These are phyloP conservation scores for Saccharomyces hybrid DNA, from an alignment of 1,139 yeast genomes.

Conservation along the genomic window DNA sequence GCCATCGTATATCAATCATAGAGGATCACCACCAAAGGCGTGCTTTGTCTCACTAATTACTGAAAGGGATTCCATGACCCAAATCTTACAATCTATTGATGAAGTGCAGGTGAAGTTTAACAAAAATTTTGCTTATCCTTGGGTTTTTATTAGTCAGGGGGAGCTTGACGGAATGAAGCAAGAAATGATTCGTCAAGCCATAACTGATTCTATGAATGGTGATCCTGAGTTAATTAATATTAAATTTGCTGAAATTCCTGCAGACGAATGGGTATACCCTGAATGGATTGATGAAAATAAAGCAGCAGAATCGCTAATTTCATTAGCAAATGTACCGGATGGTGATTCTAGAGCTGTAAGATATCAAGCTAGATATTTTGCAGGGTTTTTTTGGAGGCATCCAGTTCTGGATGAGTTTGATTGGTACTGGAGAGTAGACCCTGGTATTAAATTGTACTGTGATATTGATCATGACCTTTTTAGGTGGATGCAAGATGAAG, in stretches of 20 bases:
- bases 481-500: constrained; percentile 70
- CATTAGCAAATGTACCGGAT: constrained; percentile 49
- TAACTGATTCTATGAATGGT: constrained; percentile 6
- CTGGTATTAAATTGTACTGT: constrained; percentile 68
- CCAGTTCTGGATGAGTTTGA: constrained; percentile 61
- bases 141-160: constrained; percentile 64
- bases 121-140: constrained; percentile 52
- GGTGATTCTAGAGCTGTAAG: constrained; percentile 60
- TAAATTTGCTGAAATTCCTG: constrained; percentile 11
- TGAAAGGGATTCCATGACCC: background rate
- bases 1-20: constrained; percentile 11
- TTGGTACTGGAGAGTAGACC: constrained; percentile 94
- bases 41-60: constrained; percentile 61
- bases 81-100: background rate
- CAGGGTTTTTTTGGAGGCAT: constrained; percentile 82
- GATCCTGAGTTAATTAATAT: constrained; percentile 3
- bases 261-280: constrained; percentile 50
- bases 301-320: constrained; percentile 45
- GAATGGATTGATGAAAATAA: constrained; percentile 50
- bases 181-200: background rate
- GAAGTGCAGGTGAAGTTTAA: constrained; percentile 59
- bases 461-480: constrained; percentile 75
- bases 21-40: constrained; percentile 44
- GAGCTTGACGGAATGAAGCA: constrained; percentile 34
- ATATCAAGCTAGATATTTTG: constrained; percentile 85